Evolutionary conservation across 441 rosid genomes (phyloP).

Genomic region (Jatropha multifida): DNA sequence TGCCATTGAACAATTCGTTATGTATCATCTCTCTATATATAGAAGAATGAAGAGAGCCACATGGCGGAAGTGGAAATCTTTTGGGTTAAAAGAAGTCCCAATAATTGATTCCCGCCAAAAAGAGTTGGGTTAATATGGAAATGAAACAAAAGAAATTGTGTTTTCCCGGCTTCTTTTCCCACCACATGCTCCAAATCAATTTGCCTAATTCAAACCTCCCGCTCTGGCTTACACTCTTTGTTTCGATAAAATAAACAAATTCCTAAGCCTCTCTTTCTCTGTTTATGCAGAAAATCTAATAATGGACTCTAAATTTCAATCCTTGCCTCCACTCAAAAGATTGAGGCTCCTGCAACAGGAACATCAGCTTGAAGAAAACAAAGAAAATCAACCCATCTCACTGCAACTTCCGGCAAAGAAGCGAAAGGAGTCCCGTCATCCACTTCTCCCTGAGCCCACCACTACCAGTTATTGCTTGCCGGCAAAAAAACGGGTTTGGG

Average conservation of each 20-base stretch:
- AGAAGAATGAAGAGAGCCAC: no score
- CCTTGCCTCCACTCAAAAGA: constrained; percentile 76
- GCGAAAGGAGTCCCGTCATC: constrained; percentile 54
- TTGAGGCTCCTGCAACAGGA: constrained; percentile 53
- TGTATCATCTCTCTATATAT: no score
- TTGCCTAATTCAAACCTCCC: background rate
- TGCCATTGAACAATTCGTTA: no score
- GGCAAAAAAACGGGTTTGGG: constrained; percentile 79
- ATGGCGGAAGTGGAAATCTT: no score
- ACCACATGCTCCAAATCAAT: background rate
- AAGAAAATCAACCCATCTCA: constrained; percentile 18
- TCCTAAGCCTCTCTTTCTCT: background rate
- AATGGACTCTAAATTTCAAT: constrained; percentile 49
- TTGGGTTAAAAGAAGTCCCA: no score
- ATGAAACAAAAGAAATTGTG: background rate
- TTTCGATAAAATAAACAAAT: background rate
- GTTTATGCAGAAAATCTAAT: background rate
- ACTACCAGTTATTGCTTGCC: constrained; percentile 46
- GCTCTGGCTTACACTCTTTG: background rate
- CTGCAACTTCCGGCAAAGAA: constrained; percentile 70
- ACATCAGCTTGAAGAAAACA: constrained; percentile 22
- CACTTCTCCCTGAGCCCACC: constrained; percentile 13
- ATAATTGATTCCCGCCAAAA: constrained; percentile 37
- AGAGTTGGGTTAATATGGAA: no score
- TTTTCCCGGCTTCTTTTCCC: constrained; percentile 13